phyloP scores from a whole-genome alignment of 2,329 filamentous ascomycete genomes.

The Ustulina deusta region DNA sequence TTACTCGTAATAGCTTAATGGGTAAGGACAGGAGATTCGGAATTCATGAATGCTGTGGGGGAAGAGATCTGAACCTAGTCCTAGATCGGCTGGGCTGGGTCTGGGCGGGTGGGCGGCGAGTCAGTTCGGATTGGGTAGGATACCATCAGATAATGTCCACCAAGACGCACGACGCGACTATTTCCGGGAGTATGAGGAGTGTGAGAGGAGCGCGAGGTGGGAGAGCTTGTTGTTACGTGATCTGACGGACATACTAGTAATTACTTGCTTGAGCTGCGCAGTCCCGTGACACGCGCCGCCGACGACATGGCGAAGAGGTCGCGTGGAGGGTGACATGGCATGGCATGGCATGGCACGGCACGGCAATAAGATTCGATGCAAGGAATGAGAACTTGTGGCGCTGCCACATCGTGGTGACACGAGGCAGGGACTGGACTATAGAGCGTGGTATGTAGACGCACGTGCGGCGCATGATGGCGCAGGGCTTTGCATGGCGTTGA shows the following conservation, averaged over 20 bases:
- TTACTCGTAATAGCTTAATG: constrained; percentile 8
- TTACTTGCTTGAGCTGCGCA: neutral
- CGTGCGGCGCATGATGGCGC: constrained; percentile 20
- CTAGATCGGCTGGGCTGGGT: constrained; percentile 3
- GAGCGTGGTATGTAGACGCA: constrained; percentile 17
- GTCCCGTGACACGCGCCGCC: constrained; percentile 29
- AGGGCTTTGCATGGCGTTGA: constrained; percentile 9
- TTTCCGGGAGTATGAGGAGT: constrained; percentile 6
- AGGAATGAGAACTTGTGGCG: constrained; percentile 26
- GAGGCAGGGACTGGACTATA: constrained; percentile 25
- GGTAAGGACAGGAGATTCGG: constrained; percentile 16
- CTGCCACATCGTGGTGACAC: constrained; percentile 18
- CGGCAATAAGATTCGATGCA: constrained; percentile 1
- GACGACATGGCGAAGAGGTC: constrained; percentile 17
- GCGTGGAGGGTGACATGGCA: constrained; percentile 6
- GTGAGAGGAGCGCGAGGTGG: neutral
- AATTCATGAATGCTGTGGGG: constrained; percentile 16
- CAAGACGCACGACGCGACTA: constrained; percentile 4
- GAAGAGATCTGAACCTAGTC: constrained; percentile 15
- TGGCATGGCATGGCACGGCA: neutral
- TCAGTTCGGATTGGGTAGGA: constrained; percentile 8
- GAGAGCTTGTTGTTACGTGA: neutral
- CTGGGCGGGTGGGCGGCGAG: neutral
- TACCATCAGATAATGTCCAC: neutral
- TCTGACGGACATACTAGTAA: constrained; percentile 3